Conservation (phyloP, 345 rosid genomes). For the Melaleuca quinquenervia region DNA sequence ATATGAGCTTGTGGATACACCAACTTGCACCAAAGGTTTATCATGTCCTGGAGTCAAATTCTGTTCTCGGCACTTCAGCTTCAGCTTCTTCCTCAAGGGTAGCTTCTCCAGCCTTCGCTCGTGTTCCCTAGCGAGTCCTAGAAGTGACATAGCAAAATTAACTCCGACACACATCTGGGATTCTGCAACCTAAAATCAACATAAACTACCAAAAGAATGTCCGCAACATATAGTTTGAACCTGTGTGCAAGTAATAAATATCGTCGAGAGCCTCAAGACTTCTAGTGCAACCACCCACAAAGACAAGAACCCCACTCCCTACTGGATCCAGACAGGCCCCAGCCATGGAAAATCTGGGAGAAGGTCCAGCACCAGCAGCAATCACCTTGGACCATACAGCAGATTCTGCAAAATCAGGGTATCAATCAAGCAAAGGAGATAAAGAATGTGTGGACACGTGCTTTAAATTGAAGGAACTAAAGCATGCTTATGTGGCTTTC, state of each 20-base stretch:
- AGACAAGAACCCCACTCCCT: conserved; percentile 55
- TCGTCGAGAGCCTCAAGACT: conserved; percentile 92
- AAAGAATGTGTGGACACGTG: neutral
- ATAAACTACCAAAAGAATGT: neutral
- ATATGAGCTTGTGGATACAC: conserved; percentile 26
- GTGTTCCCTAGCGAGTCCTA: conserved; percentile 47
- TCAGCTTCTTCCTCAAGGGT: conserved; percentile 80
- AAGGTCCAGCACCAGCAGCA: conserved; percentile 71
- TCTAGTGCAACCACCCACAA: conserved; percentile 89
- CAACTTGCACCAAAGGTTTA: conserved; percentile 36
- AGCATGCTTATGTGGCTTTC: neutral
- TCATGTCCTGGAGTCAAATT: conserved; percentile 31
- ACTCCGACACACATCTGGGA: neutral
- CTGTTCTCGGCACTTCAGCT: conserved; percentile 79
- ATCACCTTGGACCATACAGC: conserved; percentile 72
- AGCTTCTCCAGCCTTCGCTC: conserved; percentile 53
- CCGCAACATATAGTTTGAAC: conserved; percentile 15
- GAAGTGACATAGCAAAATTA: neutral
- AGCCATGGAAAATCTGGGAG: conserved; percentile 84
- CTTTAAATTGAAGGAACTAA: neutral
- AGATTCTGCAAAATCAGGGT: conserved; percentile 37
- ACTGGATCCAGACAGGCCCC: conserved; percentile 88
- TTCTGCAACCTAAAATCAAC: neutral
- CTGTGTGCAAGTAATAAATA: conserved; percentile 78
- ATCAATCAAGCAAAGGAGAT: neutral